phyloP scores from a whole-genome alignment of 192 early-diverging fungal species.

The Diversispora eburnea region DNA sequence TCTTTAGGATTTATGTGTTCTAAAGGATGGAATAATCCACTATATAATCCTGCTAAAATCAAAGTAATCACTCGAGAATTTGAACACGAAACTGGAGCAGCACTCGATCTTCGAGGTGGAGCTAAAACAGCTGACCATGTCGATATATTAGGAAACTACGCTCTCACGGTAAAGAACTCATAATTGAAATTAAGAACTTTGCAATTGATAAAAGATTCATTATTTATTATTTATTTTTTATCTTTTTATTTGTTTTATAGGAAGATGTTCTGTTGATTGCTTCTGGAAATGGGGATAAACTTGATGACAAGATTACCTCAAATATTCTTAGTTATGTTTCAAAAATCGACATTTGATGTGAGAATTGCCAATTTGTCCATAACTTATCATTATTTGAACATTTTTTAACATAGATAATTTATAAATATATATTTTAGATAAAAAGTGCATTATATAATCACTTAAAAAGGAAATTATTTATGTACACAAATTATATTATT shows the following conservation, averaged over 20 bases:
- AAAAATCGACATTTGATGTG: slow-evolving; percentile 21
- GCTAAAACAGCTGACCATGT: slow-evolving; percentile 79
- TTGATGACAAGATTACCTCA: slow-evolving; percentile 40
- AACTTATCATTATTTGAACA: no score
- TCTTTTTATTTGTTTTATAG: slow-evolving; percentile 10
- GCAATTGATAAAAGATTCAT: background rate
- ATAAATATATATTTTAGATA: no score
- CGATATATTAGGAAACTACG: slow-evolving; percentile 80
- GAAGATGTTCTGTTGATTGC: slow-evolving; percentile 39
- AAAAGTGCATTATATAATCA: no score
- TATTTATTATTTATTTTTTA: background rate
- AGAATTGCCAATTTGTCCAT: no score
- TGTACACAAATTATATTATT: no score
- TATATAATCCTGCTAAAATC: slow-evolving; percentile 79
- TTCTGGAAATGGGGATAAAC: slow-evolving; percentile 33
- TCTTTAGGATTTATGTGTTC: slow-evolving; percentile 88
- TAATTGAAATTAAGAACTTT: no score
- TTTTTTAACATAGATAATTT: no score
- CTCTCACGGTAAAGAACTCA: slow-evolving; percentile 45
- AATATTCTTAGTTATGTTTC: slow-evolving; percentile 40
- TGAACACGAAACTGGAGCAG: slow-evolving; percentile 50
- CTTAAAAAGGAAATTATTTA: no score
- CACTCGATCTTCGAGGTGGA: slow-evolving; percentile 70
- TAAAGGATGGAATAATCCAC: slow-evolving; percentile 72
- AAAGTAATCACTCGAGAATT: slow-evolving; percentile 72